Conservation (phyloP, 495 filamentous ascomycete genomes). For the Penicillium ucsense region DNA sequence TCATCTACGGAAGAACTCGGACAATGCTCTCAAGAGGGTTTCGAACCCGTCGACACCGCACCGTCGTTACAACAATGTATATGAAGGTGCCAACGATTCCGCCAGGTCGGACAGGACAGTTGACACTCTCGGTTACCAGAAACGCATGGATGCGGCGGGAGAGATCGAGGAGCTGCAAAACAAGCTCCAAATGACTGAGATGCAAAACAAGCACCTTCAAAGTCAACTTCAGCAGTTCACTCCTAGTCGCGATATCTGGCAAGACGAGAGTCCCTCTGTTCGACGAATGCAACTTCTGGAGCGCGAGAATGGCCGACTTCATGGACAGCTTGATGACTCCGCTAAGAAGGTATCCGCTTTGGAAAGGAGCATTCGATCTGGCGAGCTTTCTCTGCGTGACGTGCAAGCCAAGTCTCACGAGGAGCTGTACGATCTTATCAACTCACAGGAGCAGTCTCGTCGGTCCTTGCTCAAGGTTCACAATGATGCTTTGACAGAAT, state of each 20-base stretch:
- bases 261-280: constrained; percentile 76
- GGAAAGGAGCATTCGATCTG: constrained; percentile 76
- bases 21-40: constrained; percentile 51
- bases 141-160: constrained; percentile 79
- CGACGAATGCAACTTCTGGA: constrained; percentile 85
- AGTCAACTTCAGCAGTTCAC: constrained; percentile 67
- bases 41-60: constrained; percentile 70
- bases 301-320: constrained; percentile 81
- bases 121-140: constrained; percentile 81
- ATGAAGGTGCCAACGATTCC: constrained; percentile 60
- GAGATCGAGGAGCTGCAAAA: constrained; percentile 92
- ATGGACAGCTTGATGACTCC: constrained; percentile 93
- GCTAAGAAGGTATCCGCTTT: constrained; percentile 84
- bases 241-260: constrained; percentile 48
- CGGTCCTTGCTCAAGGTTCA: constrained; percentile 72
- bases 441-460: constrained; percentile 84
- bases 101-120: constrained; percentile 79
- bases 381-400: constrained; percentile 85
- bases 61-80: constrained; percentile 58
- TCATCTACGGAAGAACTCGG: constrained; percentile 64
- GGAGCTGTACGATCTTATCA: constrained; percentile 88
- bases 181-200: constrained; percentile 87
- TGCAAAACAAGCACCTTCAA: constrained; percentile 92
- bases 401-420: constrained; percentile 91
- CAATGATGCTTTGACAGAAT: constrained; percentile 74